A percentile compares a stretch with the other conserved stretches of the same genome.
Conservation (phyloP, 225 moss, liverwort and hornwort genomes). For the Sphagnum tenellum region DNA sequence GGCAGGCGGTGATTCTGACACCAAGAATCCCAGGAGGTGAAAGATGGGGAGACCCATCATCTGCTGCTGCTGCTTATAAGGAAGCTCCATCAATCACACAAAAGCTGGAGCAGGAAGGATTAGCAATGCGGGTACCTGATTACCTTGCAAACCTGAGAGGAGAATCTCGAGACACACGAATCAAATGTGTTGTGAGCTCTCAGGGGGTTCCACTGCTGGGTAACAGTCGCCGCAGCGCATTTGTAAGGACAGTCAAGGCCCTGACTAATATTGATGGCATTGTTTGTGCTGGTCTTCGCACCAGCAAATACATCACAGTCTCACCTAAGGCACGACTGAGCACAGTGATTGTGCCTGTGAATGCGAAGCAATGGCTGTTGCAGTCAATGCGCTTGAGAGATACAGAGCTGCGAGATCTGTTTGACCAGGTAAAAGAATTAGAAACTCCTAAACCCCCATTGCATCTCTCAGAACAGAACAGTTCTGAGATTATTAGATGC, state of each 20-base stretch:
- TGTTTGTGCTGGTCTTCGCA: slow-evolving; percentile 22
- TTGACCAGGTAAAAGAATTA: slow-evolving; percentile 52
- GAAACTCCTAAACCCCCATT: no score
- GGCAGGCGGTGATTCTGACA: slow-evolving; percentile 21
- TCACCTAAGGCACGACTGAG: slow-evolving; percentile 57
- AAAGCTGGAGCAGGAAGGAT: slow-evolving; percentile 30
- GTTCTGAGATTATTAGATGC: no score
- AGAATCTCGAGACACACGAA: slow-evolving; percentile 38
- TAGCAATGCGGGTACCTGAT: slow-evolving; percentile 40
- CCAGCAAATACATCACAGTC: slow-evolving; percentile 62
- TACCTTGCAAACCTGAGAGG: slow-evolving; percentile 62
- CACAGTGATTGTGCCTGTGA: slow-evolving; percentile 74
- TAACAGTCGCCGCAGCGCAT: slow-evolving; percentile 52
- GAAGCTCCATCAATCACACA: slow-evolving; percentile 20
- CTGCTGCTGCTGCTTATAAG: not conserved
- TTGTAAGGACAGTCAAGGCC: slow-evolving; percentile 67
- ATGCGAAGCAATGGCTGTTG: slow-evolving; percentile 88
- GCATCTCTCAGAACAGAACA: no score
- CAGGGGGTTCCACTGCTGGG: slow-evolving; percentile 27
- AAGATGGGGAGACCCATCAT: slow-evolving; percentile 17
- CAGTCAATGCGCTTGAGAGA: slow-evolving; percentile 76
- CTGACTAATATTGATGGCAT: slow-evolving; percentile 51
- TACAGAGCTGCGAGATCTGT: slow-evolving; percentile 67
- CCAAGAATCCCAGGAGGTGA: slow-evolving; percentile 33
- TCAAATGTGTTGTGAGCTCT: slow-evolving; percentile 31